Conservation (phyloP, 108 stramenopile genomes). For the Aurantiochytrium sp. region DNA sequence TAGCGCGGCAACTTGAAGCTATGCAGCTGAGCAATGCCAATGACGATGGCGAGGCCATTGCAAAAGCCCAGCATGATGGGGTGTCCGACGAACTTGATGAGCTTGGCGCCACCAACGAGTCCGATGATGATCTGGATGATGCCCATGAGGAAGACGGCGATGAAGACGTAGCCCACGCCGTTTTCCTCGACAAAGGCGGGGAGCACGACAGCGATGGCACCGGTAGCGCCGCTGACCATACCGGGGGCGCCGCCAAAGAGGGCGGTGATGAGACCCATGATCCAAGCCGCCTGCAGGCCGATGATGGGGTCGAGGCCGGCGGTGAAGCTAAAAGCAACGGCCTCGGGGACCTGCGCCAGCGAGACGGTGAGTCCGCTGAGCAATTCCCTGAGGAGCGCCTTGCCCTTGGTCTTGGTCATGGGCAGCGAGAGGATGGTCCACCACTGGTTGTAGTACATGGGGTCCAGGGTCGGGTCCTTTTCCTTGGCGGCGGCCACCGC, state of each 20-base stretch:
- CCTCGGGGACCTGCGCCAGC: conserved; percentile 33
- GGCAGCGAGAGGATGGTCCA: neutral
- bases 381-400: conserved; percentile 13
- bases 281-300: conserved; percentile 73
- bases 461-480: neutral
- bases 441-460: neutral
- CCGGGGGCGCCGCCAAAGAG: conserved; percentile 72
- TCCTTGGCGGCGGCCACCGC: too few relatives aligned
- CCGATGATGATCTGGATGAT: conserved; percentile 63
- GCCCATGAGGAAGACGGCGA: conserved; percentile 67
- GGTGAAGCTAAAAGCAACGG: conserved; percentile 36
- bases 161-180: conserved; percentile 65
- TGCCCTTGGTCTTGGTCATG: neutral
- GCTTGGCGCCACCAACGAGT: conserved; percentile 56
- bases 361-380: conserved; percentile 34
- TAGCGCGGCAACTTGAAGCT: conserved; percentile 51
- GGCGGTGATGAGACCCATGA: conserved; percentile 69
- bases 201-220: conserved; percentile 72
- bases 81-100: conserved; percentile 71
- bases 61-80: conserved; percentile 85
- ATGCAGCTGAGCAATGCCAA: conserved; percentile 71
- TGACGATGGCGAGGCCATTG: conserved; percentile 76
- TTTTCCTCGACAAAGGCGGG: conserved; percentile 60
- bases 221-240: conserved; percentile 69
- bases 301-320: conserved; percentile 34